Conservation (phyloP, 129 eudicot genomes). For the Flaveria robusta region DNA sequence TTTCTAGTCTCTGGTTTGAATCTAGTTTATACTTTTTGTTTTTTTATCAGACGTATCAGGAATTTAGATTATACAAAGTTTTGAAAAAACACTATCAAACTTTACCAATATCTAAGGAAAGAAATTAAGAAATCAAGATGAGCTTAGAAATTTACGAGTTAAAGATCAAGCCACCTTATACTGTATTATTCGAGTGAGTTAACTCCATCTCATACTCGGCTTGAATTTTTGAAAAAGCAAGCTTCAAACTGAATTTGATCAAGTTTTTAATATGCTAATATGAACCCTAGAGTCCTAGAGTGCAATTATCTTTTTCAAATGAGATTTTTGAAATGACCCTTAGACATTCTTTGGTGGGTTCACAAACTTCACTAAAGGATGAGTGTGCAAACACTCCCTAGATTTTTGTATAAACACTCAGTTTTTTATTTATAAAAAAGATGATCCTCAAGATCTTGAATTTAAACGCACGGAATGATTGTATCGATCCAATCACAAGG, state of each 20-base stretch:
- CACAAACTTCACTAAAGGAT: not conserved
- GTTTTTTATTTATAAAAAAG: not conserved
- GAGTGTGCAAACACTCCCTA: not conserved
- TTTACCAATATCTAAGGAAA: not conserved
- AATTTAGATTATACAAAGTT: too few relatives aligned
- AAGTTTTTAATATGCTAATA: not conserved
- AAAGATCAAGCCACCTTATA: not conserved
- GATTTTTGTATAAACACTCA: too few relatives aligned
- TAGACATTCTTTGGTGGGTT: conserved; percentile 4
- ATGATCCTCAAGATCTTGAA: not conserved
- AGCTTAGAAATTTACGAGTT: not conserved
- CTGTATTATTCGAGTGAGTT: not conserved
- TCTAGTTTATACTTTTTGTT: too few relatives aligned
- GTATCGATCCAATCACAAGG: not conserved
- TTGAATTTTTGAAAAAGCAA: not conserved
- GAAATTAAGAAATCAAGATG: too few relatives aligned
- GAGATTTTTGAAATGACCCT: not conserved
- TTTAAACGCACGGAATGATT: not conserved
- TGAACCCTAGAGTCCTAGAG: not conserved
- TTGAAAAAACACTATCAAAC: too few relatives aligned
- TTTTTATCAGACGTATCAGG: too few relatives aligned
- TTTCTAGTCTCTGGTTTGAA: too few relatives aligned
- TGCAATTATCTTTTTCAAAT: not conserved
- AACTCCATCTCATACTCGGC: not conserved
- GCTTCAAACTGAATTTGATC: not conserved